Conservation (phyloP, 1,284 basidiomycete genomes). For the Ustilago vetiveriae region DNA sequence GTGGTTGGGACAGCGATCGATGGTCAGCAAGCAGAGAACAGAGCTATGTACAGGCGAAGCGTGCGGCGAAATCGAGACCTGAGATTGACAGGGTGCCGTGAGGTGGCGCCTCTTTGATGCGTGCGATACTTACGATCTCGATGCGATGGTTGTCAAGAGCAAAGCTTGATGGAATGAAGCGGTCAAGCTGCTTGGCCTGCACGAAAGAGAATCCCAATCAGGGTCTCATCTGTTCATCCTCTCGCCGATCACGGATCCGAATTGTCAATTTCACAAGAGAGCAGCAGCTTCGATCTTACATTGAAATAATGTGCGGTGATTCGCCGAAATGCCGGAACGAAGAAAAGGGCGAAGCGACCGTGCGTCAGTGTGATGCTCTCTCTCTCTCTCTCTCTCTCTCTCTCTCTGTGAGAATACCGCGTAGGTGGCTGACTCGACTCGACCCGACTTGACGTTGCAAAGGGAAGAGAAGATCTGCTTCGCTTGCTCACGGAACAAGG, state of each 20-base stretch:
- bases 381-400: no score
- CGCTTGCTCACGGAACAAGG: slow-evolving; percentile 17
- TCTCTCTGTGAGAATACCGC: no score
- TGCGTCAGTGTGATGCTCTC: no score
- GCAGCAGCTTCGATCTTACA: slow-evolving; percentile 19
- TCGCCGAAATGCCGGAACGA: slow-evolving; percentile 34
- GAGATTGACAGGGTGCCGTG: no score
- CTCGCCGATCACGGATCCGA: slow-evolving; percentile 32
- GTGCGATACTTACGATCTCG: slow-evolving; percentile 17
- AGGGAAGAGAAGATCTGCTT: no score
- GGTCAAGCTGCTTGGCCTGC: no score
- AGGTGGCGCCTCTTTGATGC: background rate
- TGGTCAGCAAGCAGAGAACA: background rate
- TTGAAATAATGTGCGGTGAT: slow-evolving; percentile 4
- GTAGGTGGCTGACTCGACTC: slow-evolving; percentile 29
- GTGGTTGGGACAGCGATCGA: background rate
- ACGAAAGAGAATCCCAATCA: background rate
- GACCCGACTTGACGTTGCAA: no score
- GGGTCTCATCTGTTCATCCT: background rate
- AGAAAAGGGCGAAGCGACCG: slow-evolving; percentile 1
- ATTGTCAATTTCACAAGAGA: background rate
- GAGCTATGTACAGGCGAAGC: background rate
- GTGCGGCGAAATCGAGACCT: no score
- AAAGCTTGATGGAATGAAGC: background rate
- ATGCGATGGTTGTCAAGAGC: slow-evolving; percentile 2